phyloP scores from a whole-genome alignment of 1,139 yeast species.

The Candida anutae region DNA sequence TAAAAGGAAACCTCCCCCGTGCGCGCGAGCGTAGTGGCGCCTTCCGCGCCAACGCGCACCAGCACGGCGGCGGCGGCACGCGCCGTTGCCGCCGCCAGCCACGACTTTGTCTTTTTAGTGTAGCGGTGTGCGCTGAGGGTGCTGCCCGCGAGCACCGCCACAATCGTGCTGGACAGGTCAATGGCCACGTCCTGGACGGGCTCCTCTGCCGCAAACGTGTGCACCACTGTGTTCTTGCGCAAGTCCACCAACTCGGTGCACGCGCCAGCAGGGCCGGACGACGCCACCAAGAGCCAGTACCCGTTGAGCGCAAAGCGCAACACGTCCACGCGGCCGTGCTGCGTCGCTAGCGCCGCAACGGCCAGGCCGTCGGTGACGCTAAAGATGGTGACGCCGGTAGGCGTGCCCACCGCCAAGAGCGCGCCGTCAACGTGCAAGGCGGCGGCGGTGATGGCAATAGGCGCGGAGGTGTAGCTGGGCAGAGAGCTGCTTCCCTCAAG shows the following conservation, averaged over 20 bases:
- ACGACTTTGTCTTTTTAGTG: constrained; percentile 36
- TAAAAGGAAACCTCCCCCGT: too few species aligned
- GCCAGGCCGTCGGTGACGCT: constrained; percentile 33
- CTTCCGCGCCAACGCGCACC: too few species aligned
- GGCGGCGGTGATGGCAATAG: too few species aligned
- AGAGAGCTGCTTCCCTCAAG: too few species aligned
- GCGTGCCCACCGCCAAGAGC: constrained; percentile 43
- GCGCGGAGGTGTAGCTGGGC: too few species aligned
- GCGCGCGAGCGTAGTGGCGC: too few species aligned
- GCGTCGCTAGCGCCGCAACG: constrained; percentile 29
- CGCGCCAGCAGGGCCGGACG: constrained; percentile 10
- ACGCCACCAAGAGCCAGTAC: constrained; percentile 45
- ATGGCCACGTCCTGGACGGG: constrained; percentile 20
- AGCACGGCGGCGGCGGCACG: too few species aligned
- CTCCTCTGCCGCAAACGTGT: constrained; percentile 17
- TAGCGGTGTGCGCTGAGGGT: constrained; percentile 24
- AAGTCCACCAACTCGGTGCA: constrained; percentile 47
- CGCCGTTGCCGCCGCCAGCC: too few species aligned
- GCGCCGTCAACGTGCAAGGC: constrained; percentile 64
- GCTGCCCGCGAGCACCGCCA: constrained; percentile 18
- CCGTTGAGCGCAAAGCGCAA: constrained; percentile 61
- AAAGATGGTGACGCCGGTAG: constrained; percentile 33
- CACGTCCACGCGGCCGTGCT: constrained; percentile 20
- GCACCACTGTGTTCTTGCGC: constrained; percentile 34
- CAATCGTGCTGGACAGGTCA: constrained; percentile 41